These are phyloP conservation scores for Themeda triandra DNA, from an alignment of 176 grass and related monocot species.

Conservation along the genomic window DNA sequence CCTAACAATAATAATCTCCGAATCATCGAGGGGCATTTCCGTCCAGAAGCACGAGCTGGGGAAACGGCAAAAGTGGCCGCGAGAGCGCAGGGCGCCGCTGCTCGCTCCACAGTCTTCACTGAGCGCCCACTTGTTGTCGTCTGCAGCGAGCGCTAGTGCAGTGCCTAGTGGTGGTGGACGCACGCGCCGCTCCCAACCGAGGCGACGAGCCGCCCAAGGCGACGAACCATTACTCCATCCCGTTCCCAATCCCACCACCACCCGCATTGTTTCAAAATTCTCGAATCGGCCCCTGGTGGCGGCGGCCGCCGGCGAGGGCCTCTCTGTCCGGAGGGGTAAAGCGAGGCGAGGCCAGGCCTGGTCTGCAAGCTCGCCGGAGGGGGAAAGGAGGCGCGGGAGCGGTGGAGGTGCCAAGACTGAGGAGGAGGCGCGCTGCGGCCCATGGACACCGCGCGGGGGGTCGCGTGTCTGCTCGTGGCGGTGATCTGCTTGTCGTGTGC, in stretches of 20 bases:
- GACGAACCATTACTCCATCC: background rate
- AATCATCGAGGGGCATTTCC: conserved; percentile 39
- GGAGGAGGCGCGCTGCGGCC: background rate
- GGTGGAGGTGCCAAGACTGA: background rate
- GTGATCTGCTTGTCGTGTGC: conserved; percentile 52
- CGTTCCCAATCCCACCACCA: background rate
- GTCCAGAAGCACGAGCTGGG: conserved; percentile 11
- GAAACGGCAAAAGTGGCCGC: conserved; percentile 41
- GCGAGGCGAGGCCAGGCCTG: too few species aligned
- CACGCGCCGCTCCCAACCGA: conserved; percentile 33
- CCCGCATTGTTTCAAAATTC: conserved; percentile 47
- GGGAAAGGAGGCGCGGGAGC: background rate
- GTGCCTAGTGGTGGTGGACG: too few species aligned
- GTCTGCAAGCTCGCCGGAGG: background rate
- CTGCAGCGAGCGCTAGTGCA: background rate
- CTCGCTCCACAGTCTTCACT: conserved; percentile 12
- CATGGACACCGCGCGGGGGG: conserved; percentile 52
- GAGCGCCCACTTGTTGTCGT: conserved; percentile 34
- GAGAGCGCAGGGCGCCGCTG: background rate
- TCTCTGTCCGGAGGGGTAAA: too few species aligned
- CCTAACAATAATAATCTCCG: conserved; percentile 1
- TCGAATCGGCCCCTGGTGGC: conserved; percentile 16
- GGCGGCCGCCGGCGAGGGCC: background rate
- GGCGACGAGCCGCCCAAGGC: conserved; percentile 37
- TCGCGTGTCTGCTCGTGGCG: conserved; percentile 48